Conservation (phyloP, 208 protist species). For the Herpetomonas tarakana region DNA sequence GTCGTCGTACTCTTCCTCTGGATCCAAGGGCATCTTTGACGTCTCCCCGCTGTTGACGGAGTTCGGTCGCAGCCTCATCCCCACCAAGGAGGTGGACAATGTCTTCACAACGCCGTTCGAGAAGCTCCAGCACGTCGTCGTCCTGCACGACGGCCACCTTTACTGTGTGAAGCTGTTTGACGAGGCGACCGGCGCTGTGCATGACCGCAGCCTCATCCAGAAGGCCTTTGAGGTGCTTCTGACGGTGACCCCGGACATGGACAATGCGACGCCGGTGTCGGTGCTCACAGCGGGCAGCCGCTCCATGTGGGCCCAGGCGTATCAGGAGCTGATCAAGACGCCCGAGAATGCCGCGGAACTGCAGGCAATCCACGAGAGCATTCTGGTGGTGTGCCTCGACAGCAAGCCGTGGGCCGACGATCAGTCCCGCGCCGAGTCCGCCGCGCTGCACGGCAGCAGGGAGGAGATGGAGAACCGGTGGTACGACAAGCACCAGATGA, state of each 20-base stretch:
- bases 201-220: slow-evolving; percentile 50
- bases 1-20: slow-evolving; percentile 13
- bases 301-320: slow-evolving; percentile 69
- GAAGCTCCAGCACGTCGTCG: slow-evolving; percentile 71
- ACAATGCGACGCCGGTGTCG: slow-evolving; percentile 80
- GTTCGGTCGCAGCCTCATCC: slow-evolving; percentile 78
- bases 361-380: slow-evolving; percentile 62
- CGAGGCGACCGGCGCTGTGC: slow-evolving; percentile 27
- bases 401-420: slow-evolving; percentile 43
- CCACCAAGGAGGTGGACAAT: slow-evolving; percentile 50
- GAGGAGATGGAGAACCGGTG: slow-evolving; percentile 89
- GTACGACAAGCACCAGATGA: slow-evolving; percentile 93
- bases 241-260: slow-evolving; percentile 66
- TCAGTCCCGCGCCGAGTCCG: slow-evolving; percentile 33
- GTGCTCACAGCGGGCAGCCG: slow-evolving; percentile 82
- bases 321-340: slow-evolving; percentile 72
- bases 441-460: slow-evolving; percentile 63
- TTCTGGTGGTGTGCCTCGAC: slow-evolving; percentile 81
- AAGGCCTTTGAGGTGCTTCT: slow-evolving; percentile 74
- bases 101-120: slow-evolving; percentile 57
- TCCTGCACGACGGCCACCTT: slow-evolving; percentile 79
- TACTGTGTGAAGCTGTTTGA: slow-evolving; percentile 75
- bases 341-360: slow-evolving; percentile 73
- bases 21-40: slow-evolving; percentile 25
- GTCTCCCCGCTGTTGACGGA: slow-evolving; percentile 63